These are phyloP conservation scores for Balakata baccata DNA, from an alignment of 345 rosid species.

Conservation along the genomic window DNA sequence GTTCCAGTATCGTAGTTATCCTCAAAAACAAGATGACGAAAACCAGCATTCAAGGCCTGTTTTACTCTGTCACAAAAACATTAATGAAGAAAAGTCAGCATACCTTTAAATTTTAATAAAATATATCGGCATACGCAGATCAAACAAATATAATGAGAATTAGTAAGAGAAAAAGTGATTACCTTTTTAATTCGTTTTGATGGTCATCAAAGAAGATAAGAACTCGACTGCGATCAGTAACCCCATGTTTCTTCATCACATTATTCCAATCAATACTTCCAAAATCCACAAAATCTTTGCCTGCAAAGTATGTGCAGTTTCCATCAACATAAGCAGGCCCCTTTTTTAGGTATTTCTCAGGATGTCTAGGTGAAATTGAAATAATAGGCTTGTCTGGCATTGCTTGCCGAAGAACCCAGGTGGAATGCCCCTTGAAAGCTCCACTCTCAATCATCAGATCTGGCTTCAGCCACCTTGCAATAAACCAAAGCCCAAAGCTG, in stretches of 20 bases:
- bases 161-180: conserved; percentile 2
- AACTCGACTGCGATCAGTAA: conserved; percentile 57
- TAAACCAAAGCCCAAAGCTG: conserved; percentile 99
- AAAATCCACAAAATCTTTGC: conserved; percentile 94
- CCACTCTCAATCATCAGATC: conserved; percentile 97
- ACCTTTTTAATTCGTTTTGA: conserved; percentile 97
- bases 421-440: conserved; percentile 97
- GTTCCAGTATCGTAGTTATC: conserved; percentile 99
- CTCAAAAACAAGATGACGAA: conserved; percentile 87
- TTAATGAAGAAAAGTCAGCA: conserved; percentile 17
- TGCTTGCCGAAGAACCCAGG: conserved; percentile 98
- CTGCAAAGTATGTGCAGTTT: conserved; percentile 95
- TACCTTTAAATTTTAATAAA: background rate
- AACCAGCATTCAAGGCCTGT: conserved; percentile 80
- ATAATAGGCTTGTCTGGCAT: conserved; percentile 82
- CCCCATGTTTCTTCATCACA: conserved; percentile 62
- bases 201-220: conserved; percentile 93
- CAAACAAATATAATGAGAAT: background rate
- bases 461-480: conserved; percentile 82
- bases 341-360: conserved; percentile 81
- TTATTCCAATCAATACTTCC: conserved; percentile 81
- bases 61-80: conserved; percentile 52
- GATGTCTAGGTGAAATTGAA: conserved; percentile 87
- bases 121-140: background rate
- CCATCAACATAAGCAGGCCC: conserved; percentile 97